A percentile compares a stretch with the other conserved stretches of the same genome.
phyloP scores from a whole-genome alignment of 2,329 filamentous ascomycete species.

The Arachnopeziza araneosa region DNA sequence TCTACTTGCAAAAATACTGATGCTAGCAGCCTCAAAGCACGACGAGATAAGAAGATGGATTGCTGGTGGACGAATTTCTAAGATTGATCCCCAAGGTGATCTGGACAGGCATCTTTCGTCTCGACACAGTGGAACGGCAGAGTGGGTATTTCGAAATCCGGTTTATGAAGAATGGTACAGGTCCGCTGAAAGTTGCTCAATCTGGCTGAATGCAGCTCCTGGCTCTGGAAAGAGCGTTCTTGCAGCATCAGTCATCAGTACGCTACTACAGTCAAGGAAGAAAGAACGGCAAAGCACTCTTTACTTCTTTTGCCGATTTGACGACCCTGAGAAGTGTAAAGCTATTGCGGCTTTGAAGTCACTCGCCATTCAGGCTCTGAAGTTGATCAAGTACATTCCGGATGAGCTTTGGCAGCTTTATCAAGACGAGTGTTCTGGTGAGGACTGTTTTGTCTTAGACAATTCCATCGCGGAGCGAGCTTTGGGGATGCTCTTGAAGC shows the following conservation, averaged over 20 bases:
- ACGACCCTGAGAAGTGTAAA: conserved; percentile 4
- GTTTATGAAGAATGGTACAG: conserved; percentile 2
- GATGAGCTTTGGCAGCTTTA: conserved; percentile 5
- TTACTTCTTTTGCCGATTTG: conserved; percentile 11
- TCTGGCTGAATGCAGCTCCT: conserved; percentile 9
- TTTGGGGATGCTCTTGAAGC: conserved; percentile 5
- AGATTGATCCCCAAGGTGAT: conserved; percentile 6
- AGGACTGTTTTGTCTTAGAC: conserved; percentile 1
- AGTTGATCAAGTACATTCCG: conserved; percentile 3
- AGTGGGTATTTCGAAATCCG: conserved; percentile 8
- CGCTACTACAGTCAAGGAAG: not conserved
- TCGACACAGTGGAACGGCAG: conserved; percentile 3
- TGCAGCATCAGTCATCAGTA: conserved; percentile 2
- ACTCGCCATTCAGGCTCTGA: conserved; percentile 4
- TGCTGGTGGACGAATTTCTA: conserved; percentile 1
- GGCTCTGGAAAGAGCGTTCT: conserved; percentile 12
- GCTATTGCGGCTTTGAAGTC: conserved; percentile 6
- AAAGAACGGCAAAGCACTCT: conserved; percentile 2
- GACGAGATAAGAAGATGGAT: conserved; percentile 7
- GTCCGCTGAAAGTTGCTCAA: not conserved
- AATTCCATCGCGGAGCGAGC: conserved; percentile 1
- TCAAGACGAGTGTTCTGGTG: conserved; percentile 4
- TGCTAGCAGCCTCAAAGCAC: not conserved
- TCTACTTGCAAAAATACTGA: too few species aligned
- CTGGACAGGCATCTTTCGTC: conserved; percentile 4